Evolutionary conservation across 495 filamentous ascomycete species (phyloP).

Genomic region (Podospora pseudopauciseta): DNA sequence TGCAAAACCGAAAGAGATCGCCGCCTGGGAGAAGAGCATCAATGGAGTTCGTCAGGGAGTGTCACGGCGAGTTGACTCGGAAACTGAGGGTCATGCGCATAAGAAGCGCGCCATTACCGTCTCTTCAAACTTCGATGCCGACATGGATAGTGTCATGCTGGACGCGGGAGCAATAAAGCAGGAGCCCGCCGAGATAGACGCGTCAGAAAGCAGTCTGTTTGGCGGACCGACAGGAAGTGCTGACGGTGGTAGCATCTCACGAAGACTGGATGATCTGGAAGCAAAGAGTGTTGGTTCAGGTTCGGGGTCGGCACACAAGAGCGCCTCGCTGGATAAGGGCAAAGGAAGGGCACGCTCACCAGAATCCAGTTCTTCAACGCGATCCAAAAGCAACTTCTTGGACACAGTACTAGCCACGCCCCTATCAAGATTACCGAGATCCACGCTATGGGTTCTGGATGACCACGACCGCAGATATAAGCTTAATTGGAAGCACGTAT

Average conservation of each 20-base stretch:
- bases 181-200: constrained; percentile 30
- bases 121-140: constrained; percentile 32
- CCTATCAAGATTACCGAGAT: constrained; percentile 28
- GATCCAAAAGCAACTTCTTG: constrained; percentile 10
- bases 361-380: not conserved
- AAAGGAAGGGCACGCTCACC: constrained; percentile 28
- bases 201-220: constrained; percentile 36
- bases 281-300: constrained; percentile 16
- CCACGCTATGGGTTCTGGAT: constrained; percentile 44
- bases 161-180: constrained; percentile 33
- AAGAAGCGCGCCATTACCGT: constrained; percentile 48
- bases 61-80: constrained; percentile 30
- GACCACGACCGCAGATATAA: constrained; percentile 44
- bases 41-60: constrained; percentile 33
- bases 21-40: constrained; percentile 60
- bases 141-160: constrained; percentile 46
- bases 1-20: constrained; percentile 61
- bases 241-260: constrained; percentile 15
- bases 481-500: constrained; percentile 81
- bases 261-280: constrained; percentile 20
- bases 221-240: constrained; percentile 24
- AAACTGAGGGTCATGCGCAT: constrained; percentile 40
- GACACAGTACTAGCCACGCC: constrained; percentile 18
- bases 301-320: constrained; percentile 5
- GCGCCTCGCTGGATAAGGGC: constrained; percentile 29